Conservation (phyloP, 2,329 filamentous ascomycete genomes). For the Fonsecaea multimorphosa region DNA sequence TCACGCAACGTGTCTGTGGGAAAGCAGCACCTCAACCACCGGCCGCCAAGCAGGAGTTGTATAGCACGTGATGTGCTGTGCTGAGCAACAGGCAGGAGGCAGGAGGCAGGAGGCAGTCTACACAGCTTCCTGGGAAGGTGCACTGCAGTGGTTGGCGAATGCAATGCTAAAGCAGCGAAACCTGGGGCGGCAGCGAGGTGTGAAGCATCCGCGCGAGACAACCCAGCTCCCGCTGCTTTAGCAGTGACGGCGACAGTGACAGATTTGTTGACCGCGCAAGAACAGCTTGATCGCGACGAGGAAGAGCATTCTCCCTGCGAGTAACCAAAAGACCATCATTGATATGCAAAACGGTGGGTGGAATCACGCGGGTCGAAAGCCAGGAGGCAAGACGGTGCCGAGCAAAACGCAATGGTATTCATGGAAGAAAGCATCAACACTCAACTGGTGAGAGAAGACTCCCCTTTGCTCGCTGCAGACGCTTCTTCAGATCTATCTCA, state of each 20-base stretch:
- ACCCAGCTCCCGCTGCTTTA: not conserved
- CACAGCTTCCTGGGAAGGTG: not conserved
- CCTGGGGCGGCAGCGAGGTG: not conserved
- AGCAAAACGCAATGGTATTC: not conserved
- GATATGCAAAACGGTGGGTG: not conserved
- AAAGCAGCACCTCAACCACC: not conserved
- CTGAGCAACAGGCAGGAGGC: not conserved
- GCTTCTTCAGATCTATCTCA: not conserved
- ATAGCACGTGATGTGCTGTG: not conserved
- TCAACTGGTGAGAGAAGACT: not conserved
- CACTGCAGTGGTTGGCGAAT: not conserved
- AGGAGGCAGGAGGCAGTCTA: not conserved
- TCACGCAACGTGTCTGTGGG: not conserved
- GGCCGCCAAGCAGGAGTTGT: not conserved
- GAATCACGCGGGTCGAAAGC: not conserved
- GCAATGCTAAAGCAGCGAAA: not conserved
- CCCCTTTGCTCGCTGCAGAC: not conserved
- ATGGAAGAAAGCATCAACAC: not conserved
- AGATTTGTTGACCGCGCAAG: not conserved
- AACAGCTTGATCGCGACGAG: not conserved
- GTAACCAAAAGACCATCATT: not conserved
- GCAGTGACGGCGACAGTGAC: not conserved
- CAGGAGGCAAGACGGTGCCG: not conserved
- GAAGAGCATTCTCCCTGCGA: not conserved
- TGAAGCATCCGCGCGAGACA: slow-evolving; percentile 2